phyloP scores from a whole-genome alignment of 2,329 filamentous ascomycete genomes.

The Chaetomiaceae sp. region DNA sequence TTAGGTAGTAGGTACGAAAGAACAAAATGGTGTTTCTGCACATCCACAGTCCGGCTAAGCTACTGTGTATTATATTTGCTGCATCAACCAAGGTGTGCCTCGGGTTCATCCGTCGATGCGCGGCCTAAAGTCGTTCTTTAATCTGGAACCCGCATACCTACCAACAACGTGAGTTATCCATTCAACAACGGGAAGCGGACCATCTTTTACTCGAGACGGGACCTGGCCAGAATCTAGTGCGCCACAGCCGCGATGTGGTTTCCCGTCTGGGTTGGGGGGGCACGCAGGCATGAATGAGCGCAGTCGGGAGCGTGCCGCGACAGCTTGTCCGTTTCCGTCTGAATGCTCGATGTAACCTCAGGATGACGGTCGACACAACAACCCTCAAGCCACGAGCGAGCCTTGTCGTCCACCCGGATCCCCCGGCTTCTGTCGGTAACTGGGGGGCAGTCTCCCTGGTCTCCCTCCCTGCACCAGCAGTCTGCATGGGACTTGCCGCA shows the following conservation, averaged over 20 bases:
- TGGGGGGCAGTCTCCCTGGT: background rate
- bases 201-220: no score
- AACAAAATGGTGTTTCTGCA: background rate
- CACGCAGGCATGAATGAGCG: conserved; percentile 3
- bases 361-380: conserved; percentile 2
- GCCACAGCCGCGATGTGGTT: conserved; percentile 8
- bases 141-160: no score
- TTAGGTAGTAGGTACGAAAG: no score
- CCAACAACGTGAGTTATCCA: no score
- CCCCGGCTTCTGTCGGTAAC: conserved; percentile 5
- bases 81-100: no score
- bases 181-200: no score
- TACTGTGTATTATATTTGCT: no score
- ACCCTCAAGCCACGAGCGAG: background rate
- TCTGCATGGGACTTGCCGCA: conserved; percentile 8
- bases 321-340: background rate
- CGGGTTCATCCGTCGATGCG: no score
- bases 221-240: no score
- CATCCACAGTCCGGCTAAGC: no score
- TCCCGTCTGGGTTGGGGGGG: conserved; percentile 7
- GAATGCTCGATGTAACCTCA: conserved; percentile 20
- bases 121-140: no score
- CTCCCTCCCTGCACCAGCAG: background rate
- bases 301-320: conserved; percentile 17
- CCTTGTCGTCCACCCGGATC: background rate